Evolutionary conservation across 1,139 yeast species (phyloP).

Genomic region (Candida tunisiensis): DNA sequence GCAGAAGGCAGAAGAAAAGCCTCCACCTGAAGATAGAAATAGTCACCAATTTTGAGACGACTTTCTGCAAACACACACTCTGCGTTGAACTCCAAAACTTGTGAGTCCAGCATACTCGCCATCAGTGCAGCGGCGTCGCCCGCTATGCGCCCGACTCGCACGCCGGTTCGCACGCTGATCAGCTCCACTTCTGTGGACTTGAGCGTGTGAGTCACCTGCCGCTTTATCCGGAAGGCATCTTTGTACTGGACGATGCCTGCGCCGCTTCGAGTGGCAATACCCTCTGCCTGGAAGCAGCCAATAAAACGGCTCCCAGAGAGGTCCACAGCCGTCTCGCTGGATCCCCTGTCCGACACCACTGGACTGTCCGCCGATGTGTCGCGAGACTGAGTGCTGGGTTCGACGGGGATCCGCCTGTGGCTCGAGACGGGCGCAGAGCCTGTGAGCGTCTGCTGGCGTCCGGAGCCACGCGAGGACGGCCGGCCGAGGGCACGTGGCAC

Average conservation of each 20-base stretch:
- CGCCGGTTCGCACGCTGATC: slow-evolving; percentile 19
- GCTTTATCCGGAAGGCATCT: slow-evolving; percentile 26
- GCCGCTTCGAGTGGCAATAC: slow-evolving; percentile 77
- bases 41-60: slow-evolving; percentile 55
- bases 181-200: slow-evolving; percentile 9
- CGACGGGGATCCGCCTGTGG: too few relatives aligned
- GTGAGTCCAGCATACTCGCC: slow-evolving; percentile 46
- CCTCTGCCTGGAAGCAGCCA: slow-evolving; percentile 58
- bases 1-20: slow-evolving; percentile 38
- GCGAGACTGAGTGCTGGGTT: too few relatives aligned
- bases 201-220: slow-evolving; percentile 5
- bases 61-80: slow-evolving; percentile 42
- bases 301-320: slow-evolving; percentile 27
- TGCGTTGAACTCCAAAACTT: slow-evolving; percentile 38
- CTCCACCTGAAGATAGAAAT: slow-evolving; percentile 45
- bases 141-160: slow-evolving; percentile 67
- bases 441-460: too few relatives aligned
- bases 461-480: too few relatives aligned
- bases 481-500: too few relatives aligned
- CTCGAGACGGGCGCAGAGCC: too few relatives aligned
- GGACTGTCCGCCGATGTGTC: too few relatives aligned
- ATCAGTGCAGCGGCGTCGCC: slow-evolving; percentile 59
- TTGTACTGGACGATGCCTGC: slow-evolving; percentile 32
- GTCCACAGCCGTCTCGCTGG: too few relatives aligned
- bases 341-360: too few relatives aligned